phyloP scores from a whole-genome alignment of 805 yeast species.

The Candida tallmaniae region DNA sequence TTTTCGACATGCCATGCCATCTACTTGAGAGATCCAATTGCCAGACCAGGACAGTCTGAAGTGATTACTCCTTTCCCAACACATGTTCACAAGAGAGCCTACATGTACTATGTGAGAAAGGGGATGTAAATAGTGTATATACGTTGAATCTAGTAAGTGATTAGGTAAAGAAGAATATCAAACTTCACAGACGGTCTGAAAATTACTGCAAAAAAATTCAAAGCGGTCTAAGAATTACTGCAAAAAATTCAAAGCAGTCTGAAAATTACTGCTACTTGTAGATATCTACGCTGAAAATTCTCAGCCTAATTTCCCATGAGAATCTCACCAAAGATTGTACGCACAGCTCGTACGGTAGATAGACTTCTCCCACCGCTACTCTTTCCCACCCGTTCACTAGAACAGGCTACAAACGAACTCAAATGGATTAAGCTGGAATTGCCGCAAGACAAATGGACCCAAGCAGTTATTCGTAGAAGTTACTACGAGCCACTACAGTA shows the following conservation, averaged over 20 bases:
- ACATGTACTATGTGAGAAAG: conserved; percentile 84
- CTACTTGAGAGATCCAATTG: conserved; percentile 95
- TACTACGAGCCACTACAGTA: conserved; percentile 73
- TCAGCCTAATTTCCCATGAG: too few relatives aligned
- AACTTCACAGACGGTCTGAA: not conserved
- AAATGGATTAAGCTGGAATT: conserved; percentile 62
- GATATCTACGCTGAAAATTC: too few relatives aligned
- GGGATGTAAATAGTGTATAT: conserved; percentile 35
- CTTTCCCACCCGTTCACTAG: conserved; percentile 24
- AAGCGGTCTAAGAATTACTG: too few relatives aligned
- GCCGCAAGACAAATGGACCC: conserved; percentile 40
- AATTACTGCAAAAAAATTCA: too few relatives aligned
- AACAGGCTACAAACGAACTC: conserved; percentile 52
- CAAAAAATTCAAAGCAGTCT: too few relatives aligned
- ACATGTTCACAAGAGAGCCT: conserved; percentile 86
- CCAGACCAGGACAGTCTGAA: conserved; percentile 95
- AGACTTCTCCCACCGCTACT: conserved; percentile 30
- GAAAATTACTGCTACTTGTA: too few relatives aligned
- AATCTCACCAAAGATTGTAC: conserved; percentile 22
- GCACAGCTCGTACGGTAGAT: conserved; percentile 22
- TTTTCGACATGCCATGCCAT: conserved; percentile 93
- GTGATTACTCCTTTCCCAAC: conserved; percentile 85
- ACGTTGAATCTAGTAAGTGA: not conserved
- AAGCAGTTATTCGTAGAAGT: conserved; percentile 53
- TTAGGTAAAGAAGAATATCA: too few relatives aligned